phyloP scores from a whole-genome alignment of 2,329 filamentous ascomycete genomes.

The Geosmithia putterillii region DNA sequence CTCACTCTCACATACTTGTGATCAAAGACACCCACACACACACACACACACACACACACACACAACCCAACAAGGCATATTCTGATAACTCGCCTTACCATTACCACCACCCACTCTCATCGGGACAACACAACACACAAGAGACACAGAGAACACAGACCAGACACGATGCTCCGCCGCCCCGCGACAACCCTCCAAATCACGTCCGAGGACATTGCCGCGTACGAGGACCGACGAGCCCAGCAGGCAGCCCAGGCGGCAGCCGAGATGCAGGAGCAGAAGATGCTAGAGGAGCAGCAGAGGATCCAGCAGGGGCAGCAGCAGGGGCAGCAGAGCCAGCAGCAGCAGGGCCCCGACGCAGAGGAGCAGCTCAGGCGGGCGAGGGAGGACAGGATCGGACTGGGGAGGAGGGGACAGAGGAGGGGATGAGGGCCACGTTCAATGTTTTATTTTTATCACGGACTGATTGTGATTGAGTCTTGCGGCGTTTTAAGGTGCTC shows the following conservation, averaged over 20 bases:
- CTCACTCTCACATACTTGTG: too few relatives aligned
- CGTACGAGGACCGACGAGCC: slow-evolving; percentile 53
- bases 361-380: slow-evolving; percentile 13
- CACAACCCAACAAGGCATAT: not conserved
- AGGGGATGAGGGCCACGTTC: not conserved
- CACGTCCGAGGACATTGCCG: slow-evolving; percentile 57
- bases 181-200: slow-evolving; percentile 55
- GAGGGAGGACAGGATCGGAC: slow-evolving; percentile 26
- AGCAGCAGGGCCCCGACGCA: slow-evolving; percentile 10
- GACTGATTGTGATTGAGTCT: too few relatives aligned
- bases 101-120: too few relatives aligned
- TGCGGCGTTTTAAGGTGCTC: not conserved
- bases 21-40: not conserved
- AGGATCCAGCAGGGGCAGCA: slow-evolving; percentile 7
- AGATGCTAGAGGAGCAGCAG: slow-evolving; percentile 9
- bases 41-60: not conserved
- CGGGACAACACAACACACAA: not conserved
- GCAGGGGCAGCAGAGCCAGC: slow-evolving; percentile 3
- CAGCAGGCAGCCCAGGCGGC: slow-evolving; percentile 21
- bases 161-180: slow-evolving; percentile 47
- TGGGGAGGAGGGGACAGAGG: slow-evolving; percentile 7
- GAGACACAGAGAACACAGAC: not conserved
- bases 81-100: too few relatives aligned
- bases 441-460: not conserved
- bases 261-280: not conserved